A percentile compares a stretch with the other conserved stretches of the same genome.
phyloP scores from a whole-genome alignment of 306 rosid species.

The Psophocarpus tetragonolobus region DNA sequence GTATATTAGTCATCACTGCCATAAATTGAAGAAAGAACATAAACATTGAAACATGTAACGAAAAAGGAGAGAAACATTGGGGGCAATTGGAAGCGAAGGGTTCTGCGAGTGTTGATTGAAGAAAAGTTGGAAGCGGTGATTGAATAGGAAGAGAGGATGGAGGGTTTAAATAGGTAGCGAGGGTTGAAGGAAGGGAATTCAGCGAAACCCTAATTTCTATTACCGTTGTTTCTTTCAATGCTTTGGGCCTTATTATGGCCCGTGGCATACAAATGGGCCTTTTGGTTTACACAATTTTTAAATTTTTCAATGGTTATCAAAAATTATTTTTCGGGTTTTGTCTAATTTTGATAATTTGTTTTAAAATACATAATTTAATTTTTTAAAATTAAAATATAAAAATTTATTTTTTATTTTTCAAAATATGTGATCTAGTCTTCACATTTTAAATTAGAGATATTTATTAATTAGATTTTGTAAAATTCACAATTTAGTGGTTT shows the following conservation, averaged over 20 bases:
- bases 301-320: too few relatives aligned
- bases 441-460: too few relatives aligned
- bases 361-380: too few relatives aligned
- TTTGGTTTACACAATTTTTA: too few relatives aligned
- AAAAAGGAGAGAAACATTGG: not conserved
- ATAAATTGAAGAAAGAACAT: not conserved
- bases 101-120: not conserved
- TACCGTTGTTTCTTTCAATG: not conserved
- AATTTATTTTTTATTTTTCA: too few relatives aligned
- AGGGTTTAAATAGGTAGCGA: constrained; percentile 39
- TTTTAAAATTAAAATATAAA: too few relatives aligned
- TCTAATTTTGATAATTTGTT: too few relatives aligned
- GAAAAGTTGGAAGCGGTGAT: not conserved
- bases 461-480: too few relatives aligned
- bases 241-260: constrained; percentile 7
- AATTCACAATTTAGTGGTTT: too few relatives aligned
- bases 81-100: too few relatives aligned
- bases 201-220: constrained; percentile 39
- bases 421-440: too few relatives aligned
- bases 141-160: not conserved
- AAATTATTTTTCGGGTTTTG: too few relatives aligned
- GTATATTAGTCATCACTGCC: constrained; percentile 60
- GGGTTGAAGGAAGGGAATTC: not conserved
- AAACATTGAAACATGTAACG: not conserved
- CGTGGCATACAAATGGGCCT: not conserved